These are phyloP conservation scores for Shiraia sp. DNA, from an alignment of 2,329 filamentous ascomycete species.

Conservation along the genomic window DNA sequence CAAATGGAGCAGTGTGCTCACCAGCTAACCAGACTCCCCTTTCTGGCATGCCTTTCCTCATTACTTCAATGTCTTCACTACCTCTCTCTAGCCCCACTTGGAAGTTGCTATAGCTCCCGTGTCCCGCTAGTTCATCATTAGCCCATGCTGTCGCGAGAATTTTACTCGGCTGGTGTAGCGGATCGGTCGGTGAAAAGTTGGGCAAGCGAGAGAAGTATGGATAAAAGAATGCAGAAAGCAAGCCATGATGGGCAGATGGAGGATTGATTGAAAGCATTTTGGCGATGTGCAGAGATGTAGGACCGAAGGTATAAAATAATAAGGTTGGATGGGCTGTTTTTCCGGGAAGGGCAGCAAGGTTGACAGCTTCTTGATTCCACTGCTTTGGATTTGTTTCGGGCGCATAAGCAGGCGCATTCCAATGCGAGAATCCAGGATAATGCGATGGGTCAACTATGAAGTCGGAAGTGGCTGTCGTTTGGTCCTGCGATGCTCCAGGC, in stretches of 20 bases:
- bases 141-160: slow-evolving; percentile 78
- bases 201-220: slow-evolving; percentile 80
- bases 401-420: slow-evolving; percentile 72
- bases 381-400: slow-evolving; percentile 61
- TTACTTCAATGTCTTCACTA: slow-evolving; percentile 69
- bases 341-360: slow-evolving; percentile 68
- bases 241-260: slow-evolving; percentile 51
- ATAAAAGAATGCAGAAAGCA: slow-evolving; percentile 68
- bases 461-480: slow-evolving; percentile 20
- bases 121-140: slow-evolving; percentile 75
- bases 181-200: slow-evolving; percentile 59
- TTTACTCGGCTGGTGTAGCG: slow-evolving; percentile 64
- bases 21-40: slow-evolving; percentile 82
- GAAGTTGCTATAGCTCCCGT: slow-evolving; percentile 85
- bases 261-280: slow-evolving; percentile 32
- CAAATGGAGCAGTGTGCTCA: slow-evolving; percentile 88
- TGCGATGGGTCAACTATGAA: slow-evolving; percentile 38
- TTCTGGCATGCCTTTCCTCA: slow-evolving; percentile 61
- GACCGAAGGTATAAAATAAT: slow-evolving; percentile 79
- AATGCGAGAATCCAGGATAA: slow-evolving; percentile 73
- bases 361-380: slow-evolving; percentile 79
- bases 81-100: slow-evolving; percentile 72
- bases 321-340: slow-evolving; percentile 73
- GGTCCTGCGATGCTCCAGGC: slow-evolving; percentile 25
- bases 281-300: slow-evolving; percentile 39